These are phyloP conservation scores for Oenanthe javanica DNA, from an alignment of 140 eudicot species.

Conservation along the genomic window DNA sequence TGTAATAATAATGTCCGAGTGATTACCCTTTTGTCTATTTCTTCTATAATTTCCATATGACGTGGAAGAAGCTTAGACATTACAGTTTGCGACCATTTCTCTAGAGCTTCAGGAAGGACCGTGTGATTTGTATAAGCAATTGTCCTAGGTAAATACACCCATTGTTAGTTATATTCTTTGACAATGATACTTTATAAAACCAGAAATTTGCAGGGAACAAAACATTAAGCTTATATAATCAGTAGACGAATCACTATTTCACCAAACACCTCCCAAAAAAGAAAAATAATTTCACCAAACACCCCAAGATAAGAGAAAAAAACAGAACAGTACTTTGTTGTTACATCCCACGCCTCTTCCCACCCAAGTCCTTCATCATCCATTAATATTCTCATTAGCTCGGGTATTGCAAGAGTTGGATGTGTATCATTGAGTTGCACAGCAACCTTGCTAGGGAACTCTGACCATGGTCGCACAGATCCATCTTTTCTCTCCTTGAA, in stretches of 20 bases:
- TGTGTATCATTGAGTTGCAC: constrained; percentile 98
- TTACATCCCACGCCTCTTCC: constrained; percentile 99
- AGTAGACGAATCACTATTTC: neutral
- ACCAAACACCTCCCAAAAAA: neutral
- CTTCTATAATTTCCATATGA: constrained; percentile 97
- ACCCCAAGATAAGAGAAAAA: neutral
- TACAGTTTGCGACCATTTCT: constrained; percentile 95
- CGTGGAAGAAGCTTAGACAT: constrained; percentile 99
- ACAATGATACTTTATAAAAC: neutral
- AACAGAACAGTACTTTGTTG: constrained; percentile 50
- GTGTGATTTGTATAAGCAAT: constrained; percentile 98
- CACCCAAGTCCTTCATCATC: constrained; percentile 98
- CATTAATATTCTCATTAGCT: constrained; percentile 92
- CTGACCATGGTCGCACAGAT: constrained; percentile 61
- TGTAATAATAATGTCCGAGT: neutral
- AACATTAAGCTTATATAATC: neutral
- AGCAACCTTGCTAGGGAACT: constrained; percentile 90
- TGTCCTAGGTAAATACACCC: constrained; percentile 47
- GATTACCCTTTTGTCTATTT: constrained; percentile 84
- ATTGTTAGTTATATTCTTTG: constrained; percentile 13
- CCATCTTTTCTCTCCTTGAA: constrained; percentile 82
- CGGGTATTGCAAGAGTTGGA: constrained; percentile 99
- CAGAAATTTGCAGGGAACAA: constrained; percentile 5
- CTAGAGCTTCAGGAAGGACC: constrained; percentile 97
- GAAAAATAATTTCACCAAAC: neutral